Conservation (phyloP, 345 rosid genomes). For the Zanthoxylum bungeanum region DNA sequence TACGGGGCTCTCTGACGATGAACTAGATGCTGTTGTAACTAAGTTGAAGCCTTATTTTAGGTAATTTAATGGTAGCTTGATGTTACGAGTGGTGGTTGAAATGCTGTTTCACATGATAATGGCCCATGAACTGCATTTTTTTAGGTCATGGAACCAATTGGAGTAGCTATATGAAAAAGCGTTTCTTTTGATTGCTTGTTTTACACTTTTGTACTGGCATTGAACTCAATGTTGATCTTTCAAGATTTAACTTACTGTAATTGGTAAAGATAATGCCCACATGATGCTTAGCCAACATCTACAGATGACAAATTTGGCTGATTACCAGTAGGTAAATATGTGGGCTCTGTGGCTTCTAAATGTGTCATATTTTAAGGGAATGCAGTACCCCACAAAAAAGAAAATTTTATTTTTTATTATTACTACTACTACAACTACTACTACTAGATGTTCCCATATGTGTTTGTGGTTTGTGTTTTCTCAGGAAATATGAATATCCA, state of each 20-base stretch:
- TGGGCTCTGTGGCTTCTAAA: background rate
- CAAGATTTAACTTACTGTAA: background rate
- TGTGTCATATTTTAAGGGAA: background rate
- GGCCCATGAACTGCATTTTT: background rate
- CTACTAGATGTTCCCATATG: slow-evolving; percentile 5
- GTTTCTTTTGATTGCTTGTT: background rate
- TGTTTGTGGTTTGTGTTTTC: slow-evolving; percentile 15
- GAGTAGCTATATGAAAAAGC: slow-evolving; percentile 4
- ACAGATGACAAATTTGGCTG: background rate
- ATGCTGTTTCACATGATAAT: background rate
- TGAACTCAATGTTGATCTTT: background rate
- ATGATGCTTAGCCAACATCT: background rate
- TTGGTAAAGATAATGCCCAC: background rate
- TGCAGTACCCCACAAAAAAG: background rate
- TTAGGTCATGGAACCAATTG: slow-evolving; percentile 7
- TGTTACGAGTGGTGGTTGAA: slow-evolving; percentile 4
- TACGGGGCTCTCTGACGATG: slow-evolving; percentile 87
- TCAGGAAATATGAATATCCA: slow-evolving; percentile 83
- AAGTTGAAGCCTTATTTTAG: slow-evolving; percentile 94
- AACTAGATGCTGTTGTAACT: slow-evolving; percentile 67
- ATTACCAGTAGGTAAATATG: background rate
- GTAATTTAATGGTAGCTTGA: slow-evolving; percentile 29
- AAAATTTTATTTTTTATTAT: too few relatives aligned
- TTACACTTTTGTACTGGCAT: background rate
- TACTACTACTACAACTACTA: too few relatives aligned